Conservation (phyloP, 495 filamentous ascomycete species). For the Daldinia bambusicola region DNA sequence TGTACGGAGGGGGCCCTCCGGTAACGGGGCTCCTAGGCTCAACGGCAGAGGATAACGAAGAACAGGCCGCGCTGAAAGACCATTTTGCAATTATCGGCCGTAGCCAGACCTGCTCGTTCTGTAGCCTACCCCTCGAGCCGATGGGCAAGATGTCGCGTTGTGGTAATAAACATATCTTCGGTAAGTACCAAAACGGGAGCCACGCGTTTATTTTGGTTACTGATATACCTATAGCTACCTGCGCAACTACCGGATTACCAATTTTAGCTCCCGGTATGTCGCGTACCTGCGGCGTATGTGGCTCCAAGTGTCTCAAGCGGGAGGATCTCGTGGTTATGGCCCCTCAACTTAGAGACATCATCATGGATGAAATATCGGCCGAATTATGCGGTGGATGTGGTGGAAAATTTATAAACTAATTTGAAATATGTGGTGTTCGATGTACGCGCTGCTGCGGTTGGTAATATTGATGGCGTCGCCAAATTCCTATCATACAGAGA, state of each 20-base stretch:
- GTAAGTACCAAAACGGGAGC: slow-evolving; percentile 27
- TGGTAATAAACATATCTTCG: slow-evolving; percentile 47
- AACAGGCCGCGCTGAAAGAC: slow-evolving; percentile 34
- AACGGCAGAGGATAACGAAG: not conserved
- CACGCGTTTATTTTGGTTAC: not conserved
- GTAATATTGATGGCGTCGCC: not conserved
- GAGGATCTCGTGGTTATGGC: slow-evolving; percentile 47
- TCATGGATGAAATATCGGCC: slow-evolving; percentile 46
- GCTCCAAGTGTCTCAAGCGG: slow-evolving; percentile 51
- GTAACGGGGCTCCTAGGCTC: slow-evolving; percentile 49
- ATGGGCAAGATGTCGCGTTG: slow-evolving; percentile 34
- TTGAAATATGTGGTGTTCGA: not conserved
- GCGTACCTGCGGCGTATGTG: slow-evolving; percentile 56
- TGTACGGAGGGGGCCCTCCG: slow-evolving; percentile 58
- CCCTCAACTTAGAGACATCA: slow-evolving; percentile 43
- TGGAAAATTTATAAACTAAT: slow-evolving; percentile 57
- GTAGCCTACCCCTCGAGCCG: slow-evolving; percentile 41
- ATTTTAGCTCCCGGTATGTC: slow-evolving; percentile 57
- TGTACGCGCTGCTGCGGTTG: not conserved
- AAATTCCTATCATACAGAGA: not conserved
- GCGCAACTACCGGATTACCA: slow-evolving; percentile 56
- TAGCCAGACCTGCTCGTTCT: slow-evolving; percentile 53
- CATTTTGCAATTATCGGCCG: slow-evolving; percentile 47
- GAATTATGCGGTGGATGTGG: slow-evolving; percentile 57
- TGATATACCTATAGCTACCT: slow-evolving; percentile 40